A percentile compares a stretch with the other conserved stretches of the same genome.
These are phyloP conservation scores for Solanum lycopersicoides DNA, from an alignment of 257 asterid genomes.

Conservation along the genomic window DNA sequence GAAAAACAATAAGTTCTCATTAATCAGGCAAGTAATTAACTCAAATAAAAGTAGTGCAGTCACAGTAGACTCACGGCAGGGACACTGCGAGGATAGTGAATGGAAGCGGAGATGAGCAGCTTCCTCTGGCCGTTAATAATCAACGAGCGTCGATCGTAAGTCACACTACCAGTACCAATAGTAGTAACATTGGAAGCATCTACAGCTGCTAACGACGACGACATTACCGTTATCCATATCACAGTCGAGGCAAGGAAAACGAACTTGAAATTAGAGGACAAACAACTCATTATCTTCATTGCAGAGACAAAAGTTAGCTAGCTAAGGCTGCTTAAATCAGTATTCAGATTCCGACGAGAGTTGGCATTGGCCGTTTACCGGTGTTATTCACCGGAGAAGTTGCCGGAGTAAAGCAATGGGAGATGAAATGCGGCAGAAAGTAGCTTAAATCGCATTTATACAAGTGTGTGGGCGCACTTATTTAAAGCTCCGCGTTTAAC, in stretches of 20 bases:
- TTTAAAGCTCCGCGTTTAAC: not conserved
- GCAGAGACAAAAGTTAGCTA: not conserved
- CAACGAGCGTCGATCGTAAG: slow-evolving; percentile 72
- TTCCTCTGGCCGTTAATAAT: slow-evolving; percentile 77
- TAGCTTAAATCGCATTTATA: not conserved
- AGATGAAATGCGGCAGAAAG: not conserved
- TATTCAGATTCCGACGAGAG: not conserved
- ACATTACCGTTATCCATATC: not conserved
- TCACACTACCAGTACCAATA: slow-evolving; percentile 22
- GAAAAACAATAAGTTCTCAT: not conserved
- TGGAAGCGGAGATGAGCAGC: slow-evolving; percentile 77
- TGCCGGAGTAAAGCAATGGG: not conserved
- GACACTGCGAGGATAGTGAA: slow-evolving; percentile 95
- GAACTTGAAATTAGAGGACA: not conserved
- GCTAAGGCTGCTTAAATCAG: not conserved
- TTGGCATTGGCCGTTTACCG: not conserved
- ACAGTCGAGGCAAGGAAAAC: not conserved
- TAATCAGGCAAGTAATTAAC: not conserved
- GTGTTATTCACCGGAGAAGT: not conserved
- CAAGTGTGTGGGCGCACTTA: not conserved
- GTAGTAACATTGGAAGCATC: not conserved
- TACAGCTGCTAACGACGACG: not conserved
- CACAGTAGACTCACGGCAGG: slow-evolving; percentile 46
- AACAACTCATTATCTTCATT: not conserved
- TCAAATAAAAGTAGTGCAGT: not conserved